phyloP scores from a whole-genome alignment of 495 filamentous ascomycete genomes.

The Astrothelium macrocarpum region DNA sequence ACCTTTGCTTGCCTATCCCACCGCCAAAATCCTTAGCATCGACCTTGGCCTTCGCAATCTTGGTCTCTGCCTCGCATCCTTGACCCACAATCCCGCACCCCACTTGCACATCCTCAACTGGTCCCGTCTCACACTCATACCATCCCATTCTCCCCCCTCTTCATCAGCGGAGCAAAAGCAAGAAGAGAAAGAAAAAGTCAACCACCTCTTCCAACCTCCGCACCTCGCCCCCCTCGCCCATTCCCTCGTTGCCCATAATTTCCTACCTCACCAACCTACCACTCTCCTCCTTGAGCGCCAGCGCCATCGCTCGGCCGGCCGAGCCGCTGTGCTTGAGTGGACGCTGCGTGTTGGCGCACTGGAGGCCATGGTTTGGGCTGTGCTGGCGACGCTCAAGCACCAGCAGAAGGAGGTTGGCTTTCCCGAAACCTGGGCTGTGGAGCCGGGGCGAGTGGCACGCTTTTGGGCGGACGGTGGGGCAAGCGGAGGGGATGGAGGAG shows the following conservation, averaged over 20 bases:
- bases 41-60: slow-evolving; percentile 84
- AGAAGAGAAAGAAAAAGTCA: not conserved
- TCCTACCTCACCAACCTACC: slow-evolving; percentile 48
- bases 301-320: slow-evolving; percentile 64
- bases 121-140: not conserved
- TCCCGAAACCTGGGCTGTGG: slow-evolving; percentile 2
- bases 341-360: slow-evolving; percentile 83
- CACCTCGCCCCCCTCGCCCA: slow-evolving; percentile 54
- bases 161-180: not conserved
- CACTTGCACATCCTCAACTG: not conserved
- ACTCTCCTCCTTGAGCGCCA: slow-evolving; percentile 85
- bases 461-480: slow-evolving; percentile 22
- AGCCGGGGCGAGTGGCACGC: slow-evolving; percentile 5
- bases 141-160: not conserved
- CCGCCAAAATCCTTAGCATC: slow-evolving; percentile 55
- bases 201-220: slow-evolving; percentile 42
- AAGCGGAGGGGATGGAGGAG: not conserved
- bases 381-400: slow-evolving; percentile 47
- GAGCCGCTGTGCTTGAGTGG: slow-evolving; percentile 68
- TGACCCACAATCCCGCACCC: not conserved
- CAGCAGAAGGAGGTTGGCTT: not conserved
- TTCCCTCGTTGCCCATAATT: slow-evolving; percentile 43
- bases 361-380: slow-evolving; percentile 78
- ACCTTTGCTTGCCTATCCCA: not conserved
- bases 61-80: slow-evolving; percentile 57